phyloP scores from a whole-genome alignment of 73 alveolate species.

The Paramecium sexaurelia region DNA sequence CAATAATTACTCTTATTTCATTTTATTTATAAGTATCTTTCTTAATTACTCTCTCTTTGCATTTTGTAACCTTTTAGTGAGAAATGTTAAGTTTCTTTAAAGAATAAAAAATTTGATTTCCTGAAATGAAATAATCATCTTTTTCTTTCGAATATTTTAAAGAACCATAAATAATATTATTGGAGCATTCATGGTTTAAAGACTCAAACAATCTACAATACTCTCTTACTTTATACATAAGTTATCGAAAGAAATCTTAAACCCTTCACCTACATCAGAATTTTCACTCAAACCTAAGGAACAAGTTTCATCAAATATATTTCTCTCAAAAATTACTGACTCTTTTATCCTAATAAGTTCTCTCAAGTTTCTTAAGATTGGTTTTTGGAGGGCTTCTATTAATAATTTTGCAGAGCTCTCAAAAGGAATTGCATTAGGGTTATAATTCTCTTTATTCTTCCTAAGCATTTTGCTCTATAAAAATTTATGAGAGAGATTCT shows the following conservation, averaged over 20 bases:
- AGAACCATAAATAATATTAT: background rate
- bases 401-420: background rate
- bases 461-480: conserved; percentile 1
- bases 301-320: background rate
- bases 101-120: background rate
- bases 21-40: background rate
- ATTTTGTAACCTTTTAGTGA: background rate
- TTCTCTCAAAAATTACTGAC: background rate
- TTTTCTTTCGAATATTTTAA: background rate
- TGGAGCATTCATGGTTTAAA: background rate
- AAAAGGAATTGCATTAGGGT: background rate
- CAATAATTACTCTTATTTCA: background rate
- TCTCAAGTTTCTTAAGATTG: background rate
- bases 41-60: conserved; percentile 3
- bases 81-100: background rate
- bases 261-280: conserved; percentile 11
- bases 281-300: background rate
- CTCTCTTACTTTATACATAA: background rate
- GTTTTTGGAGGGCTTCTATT: conserved; percentile 8
- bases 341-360: background rate
- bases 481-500: conserved; percentile 12
- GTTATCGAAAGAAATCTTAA: conserved; percentile 26
- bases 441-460: conserved; percentile 30
- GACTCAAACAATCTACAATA: background rate
- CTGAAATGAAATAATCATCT: background rate